A percentile compares a stretch with the other conserved stretches of the same genome.
These are phyloP conservation scores for Oryza rufipogon DNA, from an alignment of 176 grass and related monocot genomes.

Conservation along the genomic window DNA sequence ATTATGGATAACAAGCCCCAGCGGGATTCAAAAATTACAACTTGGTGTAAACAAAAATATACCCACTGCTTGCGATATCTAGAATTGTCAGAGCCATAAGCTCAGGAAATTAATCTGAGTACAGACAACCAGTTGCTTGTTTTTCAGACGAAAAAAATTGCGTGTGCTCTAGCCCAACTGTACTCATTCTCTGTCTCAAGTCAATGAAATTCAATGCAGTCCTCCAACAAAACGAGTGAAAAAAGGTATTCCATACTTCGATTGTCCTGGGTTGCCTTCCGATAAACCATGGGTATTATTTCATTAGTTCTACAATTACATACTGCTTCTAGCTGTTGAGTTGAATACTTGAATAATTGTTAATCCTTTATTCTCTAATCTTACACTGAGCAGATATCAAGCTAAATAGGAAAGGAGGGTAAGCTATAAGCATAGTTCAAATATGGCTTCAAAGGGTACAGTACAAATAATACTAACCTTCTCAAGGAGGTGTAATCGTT, in stretches of 20 bases:
- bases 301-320: slow-evolving; percentile 22
- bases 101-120: slow-evolving; percentile 3
- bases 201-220: slow-evolving; percentile 6
- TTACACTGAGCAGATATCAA: slow-evolving; percentile 7
- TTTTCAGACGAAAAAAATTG: slow-evolving; percentile 25
- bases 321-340: background rate
- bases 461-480: slow-evolving; percentile 62
- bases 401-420: background rate
- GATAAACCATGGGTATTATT: slow-evolving; percentile 15
- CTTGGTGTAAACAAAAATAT: slow-evolving; percentile 9
- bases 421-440: slow-evolving; percentile 2
- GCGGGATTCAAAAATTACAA: slow-evolving; percentile 13
- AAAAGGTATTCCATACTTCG: background rate
- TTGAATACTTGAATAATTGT: slow-evolving; percentile 27
- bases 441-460: background rate
- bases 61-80: background rate
- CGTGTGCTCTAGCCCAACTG: background rate
- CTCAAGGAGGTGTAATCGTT: slow-evolving; percentile 69
- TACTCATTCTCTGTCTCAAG: background rate
- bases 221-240: background rate
- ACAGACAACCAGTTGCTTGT: background rate
- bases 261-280: background rate
- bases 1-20: background rate
- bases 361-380: background rate
- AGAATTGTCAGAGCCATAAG: background rate